A percentile compares a stretch with the other conserved stretches of the same genome.
Conservation (phyloP, 495 filamentous ascomycete genomes). For the Podospora didyma region DNA sequence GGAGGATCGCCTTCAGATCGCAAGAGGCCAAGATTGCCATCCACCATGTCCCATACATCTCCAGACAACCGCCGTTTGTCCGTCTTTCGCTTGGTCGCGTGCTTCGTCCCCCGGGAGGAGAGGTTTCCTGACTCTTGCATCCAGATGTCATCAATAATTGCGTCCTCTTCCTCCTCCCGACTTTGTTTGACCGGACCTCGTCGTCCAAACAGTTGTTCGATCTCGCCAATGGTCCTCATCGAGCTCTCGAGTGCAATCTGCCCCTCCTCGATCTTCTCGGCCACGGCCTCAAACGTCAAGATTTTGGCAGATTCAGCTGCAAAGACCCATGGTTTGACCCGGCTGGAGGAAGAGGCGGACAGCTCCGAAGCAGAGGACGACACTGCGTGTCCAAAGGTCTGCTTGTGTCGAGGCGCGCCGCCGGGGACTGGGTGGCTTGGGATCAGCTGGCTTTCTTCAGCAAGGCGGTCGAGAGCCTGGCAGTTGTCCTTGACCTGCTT, state of each 20-base stretch:
- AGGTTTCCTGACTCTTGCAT: conserved; percentile 20
- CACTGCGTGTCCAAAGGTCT: conserved; percentile 17
- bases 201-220: conserved; percentile 33
- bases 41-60: conserved; percentile 40
- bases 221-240: conserved; percentile 35
- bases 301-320: conserved; percentile 49
- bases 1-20: conserved; percentile 16
- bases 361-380: conserved; percentile 18
- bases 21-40: conserved; percentile 43
- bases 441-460: conserved; percentile 67
- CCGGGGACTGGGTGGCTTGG: conserved; percentile 54
- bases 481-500: conserved; percentile 57
- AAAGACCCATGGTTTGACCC: conserved; percentile 46
- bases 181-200: conserved; percentile 8
- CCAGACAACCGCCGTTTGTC: conserved; percentile 13
- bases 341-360: conserved; percentile 33
- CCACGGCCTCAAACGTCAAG: conserved; percentile 40
- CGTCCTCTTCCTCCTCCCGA: conserved; percentile 12
- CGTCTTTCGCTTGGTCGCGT: conserved; percentile 20
- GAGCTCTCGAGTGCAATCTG: conserved; percentile 40
- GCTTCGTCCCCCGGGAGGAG: conserved; percentile 20
- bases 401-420: conserved; percentile 13
- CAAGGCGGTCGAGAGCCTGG: conserved; percentile 54
- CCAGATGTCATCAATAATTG: conserved; percentile 27
- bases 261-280: conserved; percentile 45